Conservation (phyloP, 768 basidiomycete genomes). For the Exidia glandulosa region DNA sequence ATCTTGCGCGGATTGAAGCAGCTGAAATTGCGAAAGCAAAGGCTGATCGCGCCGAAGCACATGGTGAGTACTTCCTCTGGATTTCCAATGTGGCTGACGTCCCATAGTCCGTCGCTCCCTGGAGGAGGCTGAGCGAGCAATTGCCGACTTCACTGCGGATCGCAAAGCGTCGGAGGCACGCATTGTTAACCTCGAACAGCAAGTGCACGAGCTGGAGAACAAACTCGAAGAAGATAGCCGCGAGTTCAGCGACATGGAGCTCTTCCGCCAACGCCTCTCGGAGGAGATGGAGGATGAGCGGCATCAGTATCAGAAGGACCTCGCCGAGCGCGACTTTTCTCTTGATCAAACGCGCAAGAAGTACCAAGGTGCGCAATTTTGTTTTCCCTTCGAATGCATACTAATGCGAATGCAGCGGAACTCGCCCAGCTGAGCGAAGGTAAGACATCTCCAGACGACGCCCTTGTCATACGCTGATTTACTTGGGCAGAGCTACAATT, state of each 20-base stretch:
- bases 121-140: slow-evolving; percentile 48
- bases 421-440: slow-evolving; percentile 74
- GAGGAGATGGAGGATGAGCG: slow-evolving; percentile 73
- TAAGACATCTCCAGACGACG: slow-evolving; percentile 14
- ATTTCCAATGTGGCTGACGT: not conserved
- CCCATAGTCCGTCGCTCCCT: slow-evolving; percentile 47
- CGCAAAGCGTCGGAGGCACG: slow-evolving; percentile 40
- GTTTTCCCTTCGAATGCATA: not conserved
- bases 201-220: slow-evolving; percentile 46
- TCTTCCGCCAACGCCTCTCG: slow-evolving; percentile 54
- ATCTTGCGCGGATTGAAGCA: slow-evolving; percentile 50
- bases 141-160: slow-evolving; percentile 39
- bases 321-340: slow-evolving; percentile 68
- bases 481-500: slow-evolving; percentile 57
- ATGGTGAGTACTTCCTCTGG: slow-evolving; percentile 30
- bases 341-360: slow-evolving; percentile 76
- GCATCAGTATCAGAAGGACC: slow-evolving; percentile 67
- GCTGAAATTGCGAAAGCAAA: slow-evolving; percentile 60
- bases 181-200: slow-evolving; percentile 38
- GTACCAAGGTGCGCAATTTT: slow-evolving; percentile 51
- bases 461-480: not conserved
- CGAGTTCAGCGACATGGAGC: slow-evolving; percentile 52
- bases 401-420: slow-evolving; percentile 37
- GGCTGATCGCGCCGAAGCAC: slow-evolving; percentile 50
- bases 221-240: slow-evolving; percentile 59